phyloP scores from a whole-genome alignment of 2,329 filamentous ascomycete genomes.

The Colletotrichum orbiculare region DNA sequence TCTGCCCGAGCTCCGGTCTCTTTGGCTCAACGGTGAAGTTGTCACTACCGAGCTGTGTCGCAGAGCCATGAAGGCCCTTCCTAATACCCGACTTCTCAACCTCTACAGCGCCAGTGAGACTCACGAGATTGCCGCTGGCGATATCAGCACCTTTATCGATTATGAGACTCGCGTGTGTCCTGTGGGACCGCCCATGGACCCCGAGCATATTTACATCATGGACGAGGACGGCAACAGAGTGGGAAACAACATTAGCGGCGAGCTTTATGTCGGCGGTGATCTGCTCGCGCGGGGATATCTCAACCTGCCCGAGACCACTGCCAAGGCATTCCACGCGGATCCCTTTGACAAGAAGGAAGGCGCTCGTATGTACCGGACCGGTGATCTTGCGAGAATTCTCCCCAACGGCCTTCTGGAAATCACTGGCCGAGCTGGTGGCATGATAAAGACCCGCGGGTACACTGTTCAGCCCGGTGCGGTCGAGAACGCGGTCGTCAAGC shows the following conservation, averaged over 20 bases:
- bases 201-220: constrained; percentile 77
- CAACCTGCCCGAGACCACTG: constrained; percentile 82
- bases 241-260: constrained; percentile 71
- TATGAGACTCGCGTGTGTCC: constrained; percentile 75
- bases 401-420: constrained; percentile 78
- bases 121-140: constrained; percentile 82
- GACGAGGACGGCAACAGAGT: constrained; percentile 75
- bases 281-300: constrained; percentile 82
- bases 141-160: constrained; percentile 75
- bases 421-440: constrained; percentile 78
- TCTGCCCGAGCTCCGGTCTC: constrained; percentile 73
- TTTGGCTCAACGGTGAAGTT: constrained; percentile 87
- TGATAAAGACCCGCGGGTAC: constrained; percentile 86
- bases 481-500: constrained; percentile 76
- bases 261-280: constrained; percentile 80
- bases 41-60: constrained; percentile 81
- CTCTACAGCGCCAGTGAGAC: constrained; percentile 88
- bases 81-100: constrained; percentile 77
- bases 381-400: constrained; percentile 75
- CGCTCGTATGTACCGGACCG: constrained; percentile 79
- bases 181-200: constrained; percentile 77
- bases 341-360: constrained; percentile 69
- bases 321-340: constrained; percentile 75
- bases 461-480: constrained; percentile 82
- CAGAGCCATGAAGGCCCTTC: constrained; percentile 74